These are phyloP conservation scores for Polyporus arcularius DNA, from an alignment of 768 basidiomycete species.

Conservation along the genomic window DNA sequence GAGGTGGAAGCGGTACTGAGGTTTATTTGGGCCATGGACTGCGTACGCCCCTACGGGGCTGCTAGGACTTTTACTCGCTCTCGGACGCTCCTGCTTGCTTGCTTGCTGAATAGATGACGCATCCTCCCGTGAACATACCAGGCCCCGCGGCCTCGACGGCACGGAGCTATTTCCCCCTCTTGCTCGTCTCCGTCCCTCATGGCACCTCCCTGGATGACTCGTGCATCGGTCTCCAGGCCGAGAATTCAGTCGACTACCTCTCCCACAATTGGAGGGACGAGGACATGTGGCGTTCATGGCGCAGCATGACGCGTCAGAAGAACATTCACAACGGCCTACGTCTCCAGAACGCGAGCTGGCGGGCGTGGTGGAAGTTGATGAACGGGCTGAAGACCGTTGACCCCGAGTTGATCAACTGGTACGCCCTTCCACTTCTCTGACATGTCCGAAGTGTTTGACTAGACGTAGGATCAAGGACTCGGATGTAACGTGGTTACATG, in stretches of 20 bases:
- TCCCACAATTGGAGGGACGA: constrained; percentile 98
- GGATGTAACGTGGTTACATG: constrained; percentile 99
- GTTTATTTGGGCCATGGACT: too few species aligned
- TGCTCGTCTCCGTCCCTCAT: constrained; percentile 62
- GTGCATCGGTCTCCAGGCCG: constrained; percentile 78
- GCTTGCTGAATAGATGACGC: too few species aligned
- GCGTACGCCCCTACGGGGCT: too few species aligned
- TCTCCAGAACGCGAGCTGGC: constrained; percentile 97
- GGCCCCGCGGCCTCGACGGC: constrained; percentile 27
- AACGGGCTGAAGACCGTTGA: constrained; percentile 94
- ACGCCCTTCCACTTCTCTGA: constrained; percentile 31
- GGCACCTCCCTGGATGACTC: constrained; percentile 71
- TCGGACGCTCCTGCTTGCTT: too few species aligned
- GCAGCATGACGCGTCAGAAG: constrained; percentile 97
- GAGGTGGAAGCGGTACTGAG: too few species aligned
- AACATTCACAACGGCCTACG: constrained; percentile 93
- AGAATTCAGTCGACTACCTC: constrained; percentile 97
- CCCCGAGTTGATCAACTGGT: constrained; percentile 99
- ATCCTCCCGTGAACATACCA: constrained; percentile 20
- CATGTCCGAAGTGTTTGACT: constrained; percentile 9
- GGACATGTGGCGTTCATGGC: constrained; percentile 98
- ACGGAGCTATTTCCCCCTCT: constrained; percentile 63
- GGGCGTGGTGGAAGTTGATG: constrained; percentile 99
- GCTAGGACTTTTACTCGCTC: too few species aligned
- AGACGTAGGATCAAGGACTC: constrained; percentile 91